Percentiles rank a stretch among this genome's conserved stretches.
phyloP scores from a whole-genome alignment of 108 stramenopile species.

The Fistulifera solaris region DNA sequence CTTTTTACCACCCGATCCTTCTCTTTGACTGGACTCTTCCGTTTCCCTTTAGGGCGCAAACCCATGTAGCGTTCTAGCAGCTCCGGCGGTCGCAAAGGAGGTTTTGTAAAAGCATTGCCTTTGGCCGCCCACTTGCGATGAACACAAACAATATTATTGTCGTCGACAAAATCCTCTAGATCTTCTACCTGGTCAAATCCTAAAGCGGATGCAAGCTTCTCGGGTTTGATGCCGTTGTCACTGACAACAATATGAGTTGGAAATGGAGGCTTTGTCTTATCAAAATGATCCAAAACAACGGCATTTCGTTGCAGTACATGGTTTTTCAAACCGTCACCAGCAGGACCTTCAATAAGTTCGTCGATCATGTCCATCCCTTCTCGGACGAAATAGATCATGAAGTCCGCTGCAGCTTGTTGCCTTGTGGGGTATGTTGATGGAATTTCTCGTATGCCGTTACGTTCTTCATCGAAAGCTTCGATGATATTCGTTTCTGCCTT shows the following conservation, averaged over 20 bases:
- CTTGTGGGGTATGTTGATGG: too few relatives aligned
- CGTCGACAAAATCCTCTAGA: neutral
- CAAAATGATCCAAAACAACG: neutral
- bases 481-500: too few relatives aligned
- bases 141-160: constrained; percentile 3
- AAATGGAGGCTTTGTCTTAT: neutral
- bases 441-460: too few relatives aligned
- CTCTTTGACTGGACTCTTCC: neutral
- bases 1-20: neutral
- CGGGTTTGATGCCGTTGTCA: neutral
- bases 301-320: constrained; percentile 1
- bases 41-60: neutral
- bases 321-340: constrained; percentile 1
- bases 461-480: too few relatives aligned
- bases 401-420: too few relatives aligned
- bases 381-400: constrained; percentile 4
- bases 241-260: constrained; percentile 2
- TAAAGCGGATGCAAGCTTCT: neutral
- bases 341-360: neutral
- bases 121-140: constrained; percentile 1
- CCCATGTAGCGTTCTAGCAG: neutral
- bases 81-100: neutral
- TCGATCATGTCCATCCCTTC: constrained; percentile 6
- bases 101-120: neutral
- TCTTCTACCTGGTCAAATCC: constrained; percentile 4